A percentile compares a stretch with the other conserved stretches of the same genome.
These are phyloP conservation scores for Myxozyma melibiosi DNA, from an alignment of 805 yeast species.

Conservation along the genomic window DNA sequence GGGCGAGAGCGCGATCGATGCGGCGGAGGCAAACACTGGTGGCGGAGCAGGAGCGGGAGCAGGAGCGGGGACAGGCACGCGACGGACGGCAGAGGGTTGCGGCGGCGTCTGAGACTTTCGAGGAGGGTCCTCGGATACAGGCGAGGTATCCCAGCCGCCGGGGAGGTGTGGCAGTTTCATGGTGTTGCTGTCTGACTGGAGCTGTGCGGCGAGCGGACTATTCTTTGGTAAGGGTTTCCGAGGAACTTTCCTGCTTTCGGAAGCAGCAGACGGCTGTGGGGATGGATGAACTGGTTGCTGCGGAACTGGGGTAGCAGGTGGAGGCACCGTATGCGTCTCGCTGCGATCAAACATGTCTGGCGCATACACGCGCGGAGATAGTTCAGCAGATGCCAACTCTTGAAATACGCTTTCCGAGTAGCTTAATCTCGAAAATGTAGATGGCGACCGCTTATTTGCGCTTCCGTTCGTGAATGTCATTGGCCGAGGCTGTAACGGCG, in stretches of 20 bases:
- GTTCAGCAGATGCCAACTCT: neutral
- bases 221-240: conserved; percentile 2
- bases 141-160: neutral
- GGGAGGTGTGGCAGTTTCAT: too few species aligned
- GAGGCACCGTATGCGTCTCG: neutral
- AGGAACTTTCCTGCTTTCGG: neutral
- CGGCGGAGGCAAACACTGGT: neutral
- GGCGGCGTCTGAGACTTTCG: neutral
- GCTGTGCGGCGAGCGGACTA: too few species aligned
- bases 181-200: too few species aligned
- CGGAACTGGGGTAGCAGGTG: neutral
- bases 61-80: neutral
- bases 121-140: neutral
- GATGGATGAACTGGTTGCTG: neutral
- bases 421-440: neutral
- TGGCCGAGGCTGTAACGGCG: too few species aligned
- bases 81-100: neutral
- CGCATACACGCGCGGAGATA: neutral
- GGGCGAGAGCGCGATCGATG: conserved; percentile 1
- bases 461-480: neutral
- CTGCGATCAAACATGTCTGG: neutral
- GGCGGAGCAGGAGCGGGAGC: too few species aligned
- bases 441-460: neutral
- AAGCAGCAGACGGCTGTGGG: neutral
- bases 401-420: neutral